Base-by-base conservation (phyloP, 208 protist species). In the Jaenimonas drosophilae region DNA sequence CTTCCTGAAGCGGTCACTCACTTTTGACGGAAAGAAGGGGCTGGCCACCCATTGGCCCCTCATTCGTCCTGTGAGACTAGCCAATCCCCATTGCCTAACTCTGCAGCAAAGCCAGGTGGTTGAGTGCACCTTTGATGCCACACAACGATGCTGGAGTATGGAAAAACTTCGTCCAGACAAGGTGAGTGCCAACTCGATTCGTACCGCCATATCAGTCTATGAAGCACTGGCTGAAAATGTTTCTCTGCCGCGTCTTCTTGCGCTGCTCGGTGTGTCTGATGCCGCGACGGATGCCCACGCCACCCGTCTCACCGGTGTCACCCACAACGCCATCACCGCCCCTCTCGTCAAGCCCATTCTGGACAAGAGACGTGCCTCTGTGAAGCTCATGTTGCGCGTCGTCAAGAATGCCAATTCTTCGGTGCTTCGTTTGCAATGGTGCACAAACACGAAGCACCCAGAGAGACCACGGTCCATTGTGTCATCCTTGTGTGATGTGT, bases 171-270 rank as follows among this genome's bases (percentile, higher is more conserved):
- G 83, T 2, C 55, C 24, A 6, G 83, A 91, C 54, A 81, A 80
- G 33, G 52, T 31, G 29, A 66, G 79, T 3, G 76, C 83, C 12
- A 91, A 91, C 54, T 86, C 75, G 20, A 71, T 91, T 41, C 60
- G 81, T 17, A 91, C 83, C 7, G 70, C 67, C 46, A 76, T 88
- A 38, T 91, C 83, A 7, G 78, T 91, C 0, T 44, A 82, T 38
- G 77, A 91, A 43, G 86, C 76, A 41, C 36, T 88, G 17, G 78
- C 76, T 7, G 77, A 91, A 45, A 49, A 81, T 46, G 58, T 85
- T 4, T 64, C 42, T 3, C 57, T 90, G 41, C 32, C 36, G 14
- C 42, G 34, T 19, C 59, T 89, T 26, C 39, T 73, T 12, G 25
- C 57, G 1, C 40, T 73, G 44, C 29, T 42, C 9, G 7, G 30